Evolutionary conservation across 2,329 filamentous ascomycete species (phyloP), one percentile per base, ranked within the genome.

Genomic region (Penicillium sp.): DNA sequence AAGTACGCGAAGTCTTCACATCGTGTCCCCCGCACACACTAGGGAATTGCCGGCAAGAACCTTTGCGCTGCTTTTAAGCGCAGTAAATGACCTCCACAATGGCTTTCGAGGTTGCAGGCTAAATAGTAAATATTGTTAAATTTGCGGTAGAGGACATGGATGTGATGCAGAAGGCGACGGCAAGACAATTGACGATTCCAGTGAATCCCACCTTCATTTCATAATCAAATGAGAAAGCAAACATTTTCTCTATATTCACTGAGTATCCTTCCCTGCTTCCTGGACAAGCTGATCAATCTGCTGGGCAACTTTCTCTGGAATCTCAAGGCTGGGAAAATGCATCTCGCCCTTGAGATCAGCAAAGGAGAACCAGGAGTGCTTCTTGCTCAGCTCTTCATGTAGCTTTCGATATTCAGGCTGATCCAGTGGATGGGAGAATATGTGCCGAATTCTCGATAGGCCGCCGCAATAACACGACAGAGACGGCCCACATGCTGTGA

Each of bases 251-350:
- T 6, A 6, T 24, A 24, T 24, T 43, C 4, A 10, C 7, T 16
- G 1, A 18, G 6, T 6, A n/a, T n/a, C 19, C 6, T 6, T 22
- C 6, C 24, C 40, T 6, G 19, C 40, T 24, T 27, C 50, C 16
- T 52, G 50, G n/a, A 54, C 41, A n/a, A 54, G 31, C 14, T 54
- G 24, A 24, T 54, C 52, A 14, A 54, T 44, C 14, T 53, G 51
- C 22, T 54, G 24, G 22, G 24, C 27, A 31, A 54, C 52, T 5
- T 44, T 46, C 27, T 54, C 31, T 3, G 52, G 60, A 33, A 60
- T 41, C 41, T 62, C 60, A 33, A 60, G 44, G 33, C 51, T 54
- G 2, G 57, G 57, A 31, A 60, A 60, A 50, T 60, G 49, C 24
- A 53, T 60, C 13, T 60, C 57, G 4, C 57, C 60, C 39, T 54